These are phyloP conservation scores for Globisporangium parvum DNA, from an alignment of 352 stramenopile genomes.

Conservation along the genomic window DNA sequence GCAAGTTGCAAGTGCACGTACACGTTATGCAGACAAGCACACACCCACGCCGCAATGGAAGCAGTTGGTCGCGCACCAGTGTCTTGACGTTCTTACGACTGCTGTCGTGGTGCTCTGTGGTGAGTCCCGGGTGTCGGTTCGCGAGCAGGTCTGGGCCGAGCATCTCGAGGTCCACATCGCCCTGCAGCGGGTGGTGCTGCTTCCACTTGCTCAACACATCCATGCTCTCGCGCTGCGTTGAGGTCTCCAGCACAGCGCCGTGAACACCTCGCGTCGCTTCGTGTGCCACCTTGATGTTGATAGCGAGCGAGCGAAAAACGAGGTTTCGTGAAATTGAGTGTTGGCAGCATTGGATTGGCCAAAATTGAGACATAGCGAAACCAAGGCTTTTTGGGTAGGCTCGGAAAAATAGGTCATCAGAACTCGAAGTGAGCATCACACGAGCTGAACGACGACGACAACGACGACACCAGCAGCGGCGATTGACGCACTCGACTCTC, in stretches of 20 bases:
- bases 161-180: constrained; percentile 15
- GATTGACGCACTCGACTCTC: not conserved
- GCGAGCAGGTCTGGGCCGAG: constrained; percentile 13
- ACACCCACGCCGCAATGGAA: not conserved
- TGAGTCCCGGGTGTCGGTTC: constrained; percentile 9
- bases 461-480: not conserved
- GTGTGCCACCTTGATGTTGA: too few species aligned
- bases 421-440: too few species aligned
- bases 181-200: constrained; percentile 5
- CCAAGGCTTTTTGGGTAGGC: too few species aligned
- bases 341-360: too few species aligned
- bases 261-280: not conserved
- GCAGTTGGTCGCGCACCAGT: not conserved
- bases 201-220: constrained; percentile 11
- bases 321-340: too few species aligned
- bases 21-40: too few species aligned
- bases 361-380: too few species aligned
- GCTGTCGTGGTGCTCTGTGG: constrained; percentile 2
- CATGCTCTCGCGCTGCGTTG: not conserved
- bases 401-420: too few species aligned
- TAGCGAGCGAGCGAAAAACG: too few species aligned
- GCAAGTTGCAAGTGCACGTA: too few species aligned
- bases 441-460: not conserved
- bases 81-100: constrained; percentile 13
- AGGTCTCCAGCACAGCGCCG: not conserved